Conservation (phyloP, 2,329 filamentous ascomycete species). For the Calonectria multiphialidica region DNA sequence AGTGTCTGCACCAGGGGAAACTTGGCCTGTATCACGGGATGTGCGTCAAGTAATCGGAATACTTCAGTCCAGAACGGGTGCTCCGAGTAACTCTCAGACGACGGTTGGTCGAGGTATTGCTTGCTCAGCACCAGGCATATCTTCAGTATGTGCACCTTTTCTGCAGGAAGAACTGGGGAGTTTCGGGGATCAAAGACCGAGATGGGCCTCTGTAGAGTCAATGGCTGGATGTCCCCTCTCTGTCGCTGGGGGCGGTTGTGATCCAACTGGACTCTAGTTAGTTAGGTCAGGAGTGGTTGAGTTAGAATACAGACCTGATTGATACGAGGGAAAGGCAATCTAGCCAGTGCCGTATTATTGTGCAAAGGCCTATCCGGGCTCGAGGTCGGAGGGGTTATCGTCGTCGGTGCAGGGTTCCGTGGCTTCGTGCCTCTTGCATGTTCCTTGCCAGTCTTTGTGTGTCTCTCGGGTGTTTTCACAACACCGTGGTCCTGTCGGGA, state of each 20-base stretch:
- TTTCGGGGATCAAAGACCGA: not conserved
- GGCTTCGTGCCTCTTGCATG: not conserved
- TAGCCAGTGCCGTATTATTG: not conserved
- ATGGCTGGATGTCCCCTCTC: constrained; percentile 32
- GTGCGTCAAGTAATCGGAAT: not conserved
- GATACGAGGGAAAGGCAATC: not conserved
- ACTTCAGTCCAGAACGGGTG: constrained; percentile 3
- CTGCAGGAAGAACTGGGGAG: not conserved
- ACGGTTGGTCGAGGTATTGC: constrained; percentile 11
- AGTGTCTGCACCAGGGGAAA: not conserved
- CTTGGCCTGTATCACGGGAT: not conserved
- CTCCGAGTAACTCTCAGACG: not conserved
- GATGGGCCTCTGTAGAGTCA: not conserved
- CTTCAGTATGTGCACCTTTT: not conserved
- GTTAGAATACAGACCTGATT: not conserved
- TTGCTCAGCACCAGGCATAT: not conserved
- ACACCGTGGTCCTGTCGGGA: not conserved
- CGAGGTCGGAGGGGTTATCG: not conserved
- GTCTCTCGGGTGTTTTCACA: not conserved
- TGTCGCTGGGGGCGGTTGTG: not conserved
- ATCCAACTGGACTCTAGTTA: constrained; percentile 26
- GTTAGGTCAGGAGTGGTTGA: not conserved
- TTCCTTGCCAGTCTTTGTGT: not conserved
- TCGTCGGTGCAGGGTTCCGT: not conserved
- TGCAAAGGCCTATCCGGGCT: not conserved